phyloP scores from a whole-genome alignment of 2,329 filamentous ascomycete species.

The Zasmidium cellare region DNA sequence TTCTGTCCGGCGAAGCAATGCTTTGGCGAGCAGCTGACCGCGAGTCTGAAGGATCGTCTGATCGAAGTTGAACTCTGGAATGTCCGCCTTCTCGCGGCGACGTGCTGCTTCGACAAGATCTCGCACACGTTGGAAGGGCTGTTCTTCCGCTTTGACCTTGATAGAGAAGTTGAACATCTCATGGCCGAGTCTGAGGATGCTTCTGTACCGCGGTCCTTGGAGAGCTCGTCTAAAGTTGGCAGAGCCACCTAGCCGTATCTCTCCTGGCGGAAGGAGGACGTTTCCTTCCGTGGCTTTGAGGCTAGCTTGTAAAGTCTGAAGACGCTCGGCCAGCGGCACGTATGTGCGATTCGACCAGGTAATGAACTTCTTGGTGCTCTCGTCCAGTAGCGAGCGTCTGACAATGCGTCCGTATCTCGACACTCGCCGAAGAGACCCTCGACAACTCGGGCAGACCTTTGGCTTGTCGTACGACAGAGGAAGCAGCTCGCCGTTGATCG shows the following conservation, averaged over 20 bases:
- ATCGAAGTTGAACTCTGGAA: conserved; percentile 15
- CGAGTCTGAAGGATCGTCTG: conserved; percentile 31
- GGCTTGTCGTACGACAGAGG: conserved; percentile 53
- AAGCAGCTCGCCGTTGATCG: conserved; percentile 28
- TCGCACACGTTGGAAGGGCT: conserved; percentile 51
- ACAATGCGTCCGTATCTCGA: conserved; percentile 64
- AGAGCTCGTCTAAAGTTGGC: background rate
- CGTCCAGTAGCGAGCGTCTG: conserved; percentile 60
- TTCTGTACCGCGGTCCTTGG: conserved; percentile 12
- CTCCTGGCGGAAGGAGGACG: background rate
- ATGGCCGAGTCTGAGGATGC: conserved; percentile 14
- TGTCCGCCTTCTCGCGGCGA: conserved; percentile 28
- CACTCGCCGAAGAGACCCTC: conserved; percentile 58
- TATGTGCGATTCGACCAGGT: conserved; percentile 50
- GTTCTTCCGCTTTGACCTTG: conserved; percentile 46
- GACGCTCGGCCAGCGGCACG: conserved; percentile 39
- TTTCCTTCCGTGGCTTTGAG: conserved; percentile 9
- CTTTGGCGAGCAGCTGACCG: conserved; percentile 42
- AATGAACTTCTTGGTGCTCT: conserved; percentile 66
- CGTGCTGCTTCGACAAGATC: conserved; percentile 44
- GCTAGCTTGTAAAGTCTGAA: conserved; percentile 27
- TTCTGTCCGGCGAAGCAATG: conserved; percentile 53
- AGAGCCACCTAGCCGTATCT: background rate
- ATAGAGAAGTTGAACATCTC: conserved; percentile 27
- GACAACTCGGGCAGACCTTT: conserved; percentile 60